Evolutionary conservation across 306 rosid genomes (phyloP).

Genomic region (Ceratonia siliqua): DNA sequence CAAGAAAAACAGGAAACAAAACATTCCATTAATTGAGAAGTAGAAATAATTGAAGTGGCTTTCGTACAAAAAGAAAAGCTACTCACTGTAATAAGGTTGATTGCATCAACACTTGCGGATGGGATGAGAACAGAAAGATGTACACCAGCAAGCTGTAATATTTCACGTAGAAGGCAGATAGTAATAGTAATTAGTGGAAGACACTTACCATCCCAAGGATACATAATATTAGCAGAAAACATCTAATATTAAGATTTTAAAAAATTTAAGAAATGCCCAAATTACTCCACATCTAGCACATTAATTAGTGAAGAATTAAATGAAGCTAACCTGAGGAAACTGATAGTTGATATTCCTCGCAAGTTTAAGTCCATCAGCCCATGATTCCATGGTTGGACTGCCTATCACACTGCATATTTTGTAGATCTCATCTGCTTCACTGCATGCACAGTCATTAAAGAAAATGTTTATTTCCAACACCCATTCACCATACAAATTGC

Average conservation of each 20-base stretch:
- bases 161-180: conserved; percentile 18
- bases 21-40: neutral
- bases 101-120: conserved; percentile 72
- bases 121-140: conserved; percentile 74
- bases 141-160: conserved; percentile 68
- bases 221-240: neutral
- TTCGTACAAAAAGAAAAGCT: neutral
- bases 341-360: conserved; percentile 90
- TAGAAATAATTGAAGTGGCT: neutral
- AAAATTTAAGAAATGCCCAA: neutral
- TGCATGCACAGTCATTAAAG: conserved; percentile 39
- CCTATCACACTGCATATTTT: conserved; percentile 94
- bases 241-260: neutral
- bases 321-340: conserved; percentile 79
- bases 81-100: conserved; percentile 80
- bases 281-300: conserved; percentile 13
- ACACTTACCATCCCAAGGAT: neutral
- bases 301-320: neutral
- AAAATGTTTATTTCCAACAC: conserved; percentile 14
- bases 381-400: conserved; percentile 75
- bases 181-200: neutral
- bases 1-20: neutral
- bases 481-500: neutral
- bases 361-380: conserved; percentile 86
- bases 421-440: conserved; percentile 89